Percentiles rank a stretch among this genome's conserved stretches.
phyloP scores from a whole-genome alignment of 208 protist genomes.

The Acanthamoeba castellanii region DNA sequence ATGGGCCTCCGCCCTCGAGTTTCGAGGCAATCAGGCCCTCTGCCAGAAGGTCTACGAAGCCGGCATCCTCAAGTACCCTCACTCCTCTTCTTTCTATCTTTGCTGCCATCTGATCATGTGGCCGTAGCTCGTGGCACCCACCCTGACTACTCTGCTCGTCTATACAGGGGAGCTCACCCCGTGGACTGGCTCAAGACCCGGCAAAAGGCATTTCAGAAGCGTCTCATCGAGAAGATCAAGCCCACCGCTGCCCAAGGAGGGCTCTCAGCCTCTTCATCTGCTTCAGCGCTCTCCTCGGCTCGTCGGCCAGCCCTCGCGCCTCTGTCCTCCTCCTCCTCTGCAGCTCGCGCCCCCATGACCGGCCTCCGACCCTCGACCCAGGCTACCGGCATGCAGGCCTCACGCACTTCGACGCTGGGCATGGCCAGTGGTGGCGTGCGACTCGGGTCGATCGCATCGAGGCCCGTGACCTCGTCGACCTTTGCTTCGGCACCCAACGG shows the following conservation, averaged over 20 bases:
- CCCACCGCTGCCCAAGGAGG: background rate
- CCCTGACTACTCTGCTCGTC: background rate
- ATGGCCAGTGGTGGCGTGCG: background rate
- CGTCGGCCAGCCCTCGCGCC: background rate
- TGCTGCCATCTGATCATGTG: background rate
- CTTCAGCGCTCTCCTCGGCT: background rate
- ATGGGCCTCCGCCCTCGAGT: constrained; percentile 14
- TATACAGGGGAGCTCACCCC: background rate
- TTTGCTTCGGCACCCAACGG: constrained; percentile 20
- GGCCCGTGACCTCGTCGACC: background rate
- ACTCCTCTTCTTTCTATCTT: background rate
- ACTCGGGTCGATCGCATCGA: background rate
- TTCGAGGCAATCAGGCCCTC: constrained; percentile 10
- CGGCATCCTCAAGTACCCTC: background rate
- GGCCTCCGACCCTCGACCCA: background rate
- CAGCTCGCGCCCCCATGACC: background rate
- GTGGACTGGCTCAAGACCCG: constrained; percentile 15
- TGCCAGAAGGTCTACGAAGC: constrained; percentile 55
- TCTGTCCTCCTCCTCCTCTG: background rate
- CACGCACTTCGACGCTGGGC: background rate
- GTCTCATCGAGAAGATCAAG: background rate
- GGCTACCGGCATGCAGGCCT: background rate
- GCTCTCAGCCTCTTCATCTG: background rate
- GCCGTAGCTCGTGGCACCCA: background rate
- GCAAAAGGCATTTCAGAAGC: constrained; percentile 3